These are phyloP conservation scores for Gossypium gossypioides DNA, from an alignment of 441 rosid species.

Conservation along the genomic window DNA sequence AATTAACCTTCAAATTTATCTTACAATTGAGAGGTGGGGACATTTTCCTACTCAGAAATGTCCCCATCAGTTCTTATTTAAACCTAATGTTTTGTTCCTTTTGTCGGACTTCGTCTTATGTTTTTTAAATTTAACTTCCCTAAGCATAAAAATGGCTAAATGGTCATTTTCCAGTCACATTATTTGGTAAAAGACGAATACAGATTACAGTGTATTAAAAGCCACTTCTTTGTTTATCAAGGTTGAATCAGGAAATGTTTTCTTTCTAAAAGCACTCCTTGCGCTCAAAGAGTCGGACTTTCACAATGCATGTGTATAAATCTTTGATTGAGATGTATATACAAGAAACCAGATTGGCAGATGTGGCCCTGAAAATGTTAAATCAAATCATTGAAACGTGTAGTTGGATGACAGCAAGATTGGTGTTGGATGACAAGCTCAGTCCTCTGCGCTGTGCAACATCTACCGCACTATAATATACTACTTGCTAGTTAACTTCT, in stretches of 20 bases:
- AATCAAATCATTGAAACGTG: constrained; percentile 9
- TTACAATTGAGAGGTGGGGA: neutral
- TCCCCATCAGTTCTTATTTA: neutral
- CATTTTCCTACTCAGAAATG: neutral
- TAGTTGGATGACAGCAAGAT: constrained; percentile 5
- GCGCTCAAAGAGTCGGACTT: neutral
- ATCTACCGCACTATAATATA: neutral
- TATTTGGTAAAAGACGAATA: neutral
- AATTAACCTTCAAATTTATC: neutral
- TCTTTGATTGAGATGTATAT: neutral
- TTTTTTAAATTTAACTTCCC: neutral
- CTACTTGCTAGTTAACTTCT: neutral
- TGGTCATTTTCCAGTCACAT: neutral
- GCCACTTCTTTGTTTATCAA: neutral
- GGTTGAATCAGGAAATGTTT: neutral
- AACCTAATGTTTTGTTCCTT: neutral
- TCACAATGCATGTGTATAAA: no score
- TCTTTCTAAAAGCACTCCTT: neutral
- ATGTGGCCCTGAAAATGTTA: constrained; percentile 4
- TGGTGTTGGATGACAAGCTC: constrained; percentile 1
- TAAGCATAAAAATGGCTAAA: neutral
- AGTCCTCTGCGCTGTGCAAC: neutral
- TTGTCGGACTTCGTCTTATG: neutral
- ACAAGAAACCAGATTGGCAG: neutral
- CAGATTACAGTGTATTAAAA: neutral